Conservation (phyloP, 306 rosid genomes). For the Cucurbita moschata region DNA sequence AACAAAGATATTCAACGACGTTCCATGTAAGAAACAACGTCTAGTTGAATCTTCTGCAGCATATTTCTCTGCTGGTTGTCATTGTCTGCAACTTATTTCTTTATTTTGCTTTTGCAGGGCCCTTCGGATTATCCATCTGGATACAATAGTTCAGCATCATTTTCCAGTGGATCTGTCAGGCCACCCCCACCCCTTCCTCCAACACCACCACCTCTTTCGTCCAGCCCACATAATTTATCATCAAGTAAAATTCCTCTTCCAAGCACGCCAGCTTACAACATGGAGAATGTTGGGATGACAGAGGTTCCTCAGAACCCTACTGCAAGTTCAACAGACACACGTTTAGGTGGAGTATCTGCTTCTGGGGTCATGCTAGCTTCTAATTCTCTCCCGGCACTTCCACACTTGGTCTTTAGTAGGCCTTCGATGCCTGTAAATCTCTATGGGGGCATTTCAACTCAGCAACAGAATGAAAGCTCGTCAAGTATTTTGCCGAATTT, state of each 20-base stretch:
- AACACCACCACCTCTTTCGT: constrained; percentile 78
- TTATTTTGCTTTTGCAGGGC: constrained; percentile 33
- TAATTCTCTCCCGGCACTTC: constrained; percentile 36
- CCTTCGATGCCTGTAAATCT: constrained; percentile 43
- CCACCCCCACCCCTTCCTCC: constrained; percentile 95
- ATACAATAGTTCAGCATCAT: constrained; percentile 36
- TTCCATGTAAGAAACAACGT: constrained; percentile 37
- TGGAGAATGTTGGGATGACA: constrained; percentile 29
- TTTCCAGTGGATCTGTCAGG: constrained; percentile 60
- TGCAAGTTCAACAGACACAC: constrained; percentile 18
- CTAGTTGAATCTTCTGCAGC: constrained; percentile 4
- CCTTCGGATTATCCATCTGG: constrained; percentile 54
- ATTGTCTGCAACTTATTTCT: constrained; percentile 4
- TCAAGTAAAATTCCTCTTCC: constrained; percentile 40
- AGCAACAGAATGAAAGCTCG: constrained; percentile 59
- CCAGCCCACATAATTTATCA: constrained; percentile 51
- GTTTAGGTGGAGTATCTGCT: constrained; percentile 19
- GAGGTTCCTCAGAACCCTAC: constrained; percentile 44
- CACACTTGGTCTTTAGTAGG: constrained; percentile 40
- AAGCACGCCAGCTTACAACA: constrained; percentile 45
- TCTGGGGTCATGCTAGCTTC: constrained; percentile 48
- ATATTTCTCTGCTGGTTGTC: constrained; percentile 9
- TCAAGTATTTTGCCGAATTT: constrained; percentile 43
- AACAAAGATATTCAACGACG: constrained; percentile 28
- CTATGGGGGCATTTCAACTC: constrained; percentile 45